Evolutionary conservation across 78 protist species (phyloP).

Genomic region (Trichosphaerium sp.): DNA sequence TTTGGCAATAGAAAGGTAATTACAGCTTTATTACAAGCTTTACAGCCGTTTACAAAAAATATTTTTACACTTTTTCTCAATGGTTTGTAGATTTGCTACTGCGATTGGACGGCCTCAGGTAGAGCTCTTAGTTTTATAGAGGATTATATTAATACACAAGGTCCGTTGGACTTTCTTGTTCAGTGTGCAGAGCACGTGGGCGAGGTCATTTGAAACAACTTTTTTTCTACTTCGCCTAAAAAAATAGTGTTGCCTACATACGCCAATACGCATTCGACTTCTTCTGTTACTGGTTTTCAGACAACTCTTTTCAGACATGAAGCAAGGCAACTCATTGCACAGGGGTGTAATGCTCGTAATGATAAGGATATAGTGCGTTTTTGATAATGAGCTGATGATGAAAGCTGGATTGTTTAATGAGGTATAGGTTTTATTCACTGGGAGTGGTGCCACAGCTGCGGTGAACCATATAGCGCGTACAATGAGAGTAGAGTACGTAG

Average conservation of each 20-base stretch:
- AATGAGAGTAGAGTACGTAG: not conserved
- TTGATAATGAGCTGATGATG: no score
- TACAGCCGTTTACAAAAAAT: no score
- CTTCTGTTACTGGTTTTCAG: conserved; percentile 59
- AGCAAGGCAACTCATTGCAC: conserved; percentile 41
- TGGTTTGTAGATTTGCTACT: no score
- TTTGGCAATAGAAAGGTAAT: no score
- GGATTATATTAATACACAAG: no score
- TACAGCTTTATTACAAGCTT: no score
- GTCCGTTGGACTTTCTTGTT: no score
- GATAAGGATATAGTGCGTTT: conserved; percentile 42
- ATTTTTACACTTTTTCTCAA: no score
- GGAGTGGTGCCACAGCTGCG: conserved; percentile 65
- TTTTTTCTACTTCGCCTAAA: no score
- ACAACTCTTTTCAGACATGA: conserved; percentile 53
- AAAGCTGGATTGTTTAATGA: no score
- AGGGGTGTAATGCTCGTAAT: conserved; percentile 1
- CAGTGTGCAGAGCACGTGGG: no score
- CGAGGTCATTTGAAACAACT: no score
- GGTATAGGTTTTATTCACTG: conserved; percentile 58
- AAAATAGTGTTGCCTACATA: conserved; percentile 75
- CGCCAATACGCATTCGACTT: conserved; percentile 82
- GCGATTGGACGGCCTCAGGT: conserved; percentile 61
- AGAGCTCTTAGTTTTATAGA: conserved; percentile 39
- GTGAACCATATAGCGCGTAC: conserved; percentile 20